Base-by-base conservation (phyloP, 768 basidiomycete species). In the Lanmaoa rubissima region DNA sequence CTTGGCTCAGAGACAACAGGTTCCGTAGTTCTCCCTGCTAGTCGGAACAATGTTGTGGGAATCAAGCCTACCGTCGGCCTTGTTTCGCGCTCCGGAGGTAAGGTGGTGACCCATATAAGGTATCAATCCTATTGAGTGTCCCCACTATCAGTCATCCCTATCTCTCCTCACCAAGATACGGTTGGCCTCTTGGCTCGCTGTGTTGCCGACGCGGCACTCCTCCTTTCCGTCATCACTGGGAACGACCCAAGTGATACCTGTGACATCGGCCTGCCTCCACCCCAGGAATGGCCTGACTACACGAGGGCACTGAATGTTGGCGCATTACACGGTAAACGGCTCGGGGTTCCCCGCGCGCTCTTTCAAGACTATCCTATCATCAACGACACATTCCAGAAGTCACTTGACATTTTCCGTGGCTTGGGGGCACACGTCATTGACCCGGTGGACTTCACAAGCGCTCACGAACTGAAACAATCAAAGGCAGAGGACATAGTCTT, bases 391-490 rank as follows among this genome's bases (percentile, higher is more conserved):
- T 81, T 81, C 62, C 66, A 77, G 14, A 69, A 64, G 16, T 73
- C 77, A 4, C 58, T 82, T 24, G 72, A 70, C 39, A 65, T 69
- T 9, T 68, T 82, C 40, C 67, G 71, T 35, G 49, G 55, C 2
- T 67, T 79, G 9, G 81, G 79, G 12, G 79, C 79, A 16, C 71
- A 65, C 10, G 70, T 88, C 19, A 73, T 87, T 4, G 86, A 88
- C 62, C 84, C 85, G 0, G 83, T 84, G 1, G 82, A 86, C 59
- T 70, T 87, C 21, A 82, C 85, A 0, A 79, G 80, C 43, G 79
- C 78, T 1, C 70, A 77, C 0, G 82, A 82, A 51, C 72, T 84
- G 31, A 59, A 74, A 26, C 57, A 54, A 3, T 80, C 78, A 0
- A 76, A 76, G n/a, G 82, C 83, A 54, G 84, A 87, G 65, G 79